Base-by-base conservation (phyloP, 306 rosid genomes). In the Purshia tridentata region DNA sequence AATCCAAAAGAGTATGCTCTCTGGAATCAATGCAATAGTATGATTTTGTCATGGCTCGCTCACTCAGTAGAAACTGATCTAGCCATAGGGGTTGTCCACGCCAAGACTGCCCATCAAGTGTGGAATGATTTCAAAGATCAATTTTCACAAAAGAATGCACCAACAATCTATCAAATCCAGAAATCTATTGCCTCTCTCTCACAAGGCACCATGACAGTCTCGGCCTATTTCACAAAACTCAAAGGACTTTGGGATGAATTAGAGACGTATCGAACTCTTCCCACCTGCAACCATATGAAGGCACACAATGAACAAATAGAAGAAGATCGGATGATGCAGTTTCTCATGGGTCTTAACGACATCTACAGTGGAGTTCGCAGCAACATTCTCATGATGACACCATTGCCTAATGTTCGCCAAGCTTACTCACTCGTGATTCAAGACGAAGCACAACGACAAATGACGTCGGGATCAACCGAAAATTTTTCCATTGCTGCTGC, bases 341-440 rank as follows among this genome's bases (percentile, higher is more conserved):
- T 83, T 66, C 65, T 77, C 54, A 83, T 79, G 78, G 81, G 86
- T 0, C 73, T 83, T 4, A 79, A 71, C 8, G 73, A 66, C 48
- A 66, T 64, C 5, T 67, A 83, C 56, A 66, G 39, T 13, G 19
- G 3, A 8, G 63, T 78, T 6, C 23, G 68, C 19, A 12, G 18
- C 45, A 75, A 72, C 20, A 79, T 83, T 13, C 79, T 75, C n/a
- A 79, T 83, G 78, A 83, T 83, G 72, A 8, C 22, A 1, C 9
- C 20, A 15, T 54, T 54, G 59, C 59, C 59, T 7, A 54, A 54
- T 54, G 59, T 54, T 15, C 0, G 59, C 23, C 59, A 54, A 18
- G 55, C 72, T 13, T 74, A 74, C 22, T 74, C 46, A 0, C 44
- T 64, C 0, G 65, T 63, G 0, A 40, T 13, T 20, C 29, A 74